phyloP scores from a whole-genome alignment of 768 basidiomycete genomes.

The Arthromyces matolae region DNA sequence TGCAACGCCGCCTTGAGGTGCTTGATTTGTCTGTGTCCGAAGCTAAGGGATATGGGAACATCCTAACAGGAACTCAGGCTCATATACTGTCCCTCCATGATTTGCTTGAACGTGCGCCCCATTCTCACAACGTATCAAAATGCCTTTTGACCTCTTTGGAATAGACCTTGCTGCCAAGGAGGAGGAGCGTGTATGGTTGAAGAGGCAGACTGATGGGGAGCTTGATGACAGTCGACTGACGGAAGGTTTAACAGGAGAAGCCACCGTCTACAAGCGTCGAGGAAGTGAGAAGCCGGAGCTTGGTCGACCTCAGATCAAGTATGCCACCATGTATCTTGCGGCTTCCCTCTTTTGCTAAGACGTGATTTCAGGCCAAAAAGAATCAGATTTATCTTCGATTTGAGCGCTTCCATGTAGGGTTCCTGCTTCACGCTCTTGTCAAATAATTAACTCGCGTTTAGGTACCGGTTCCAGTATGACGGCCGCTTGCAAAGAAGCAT shows the following conservation, averaged over 20 bases:
- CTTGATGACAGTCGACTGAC: constrained; percentile 63
- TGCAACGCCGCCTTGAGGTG: constrained; percentile 57
- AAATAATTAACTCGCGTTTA: constrained; percentile 17
- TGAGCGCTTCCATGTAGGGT: constrained; percentile 61
- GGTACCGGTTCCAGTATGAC: constrained; percentile 74
- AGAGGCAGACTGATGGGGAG: constrained; percentile 68
- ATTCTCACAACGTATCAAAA: neutral
- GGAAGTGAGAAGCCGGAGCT: constrained; percentile 68
- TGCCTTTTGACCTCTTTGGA: neutral
- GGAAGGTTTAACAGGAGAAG: constrained; percentile 65
- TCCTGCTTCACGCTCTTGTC: neutral
- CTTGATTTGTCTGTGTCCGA: constrained; percentile 56
- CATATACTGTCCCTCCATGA: constrained; percentile 60
- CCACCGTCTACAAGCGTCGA: constrained; percentile 66
- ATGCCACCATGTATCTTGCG: constrained; percentile 3
- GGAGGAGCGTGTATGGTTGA: constrained; percentile 69
- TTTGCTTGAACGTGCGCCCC: constrained; percentile 60
- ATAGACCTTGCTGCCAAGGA: constrained; percentile 64
- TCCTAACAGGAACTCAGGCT: constrained; percentile 52
- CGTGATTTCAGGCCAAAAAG: constrained; percentile 47
- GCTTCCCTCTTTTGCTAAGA: neutral
- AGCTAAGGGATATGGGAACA: constrained; percentile 51
- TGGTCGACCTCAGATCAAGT: constrained; percentile 69
- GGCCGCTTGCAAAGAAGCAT: constrained; percentile 59
- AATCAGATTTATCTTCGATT: constrained; percentile 65